These are phyloP conservation scores for Tubosaeta sp. DNA, from an alignment of 768 basidiomycete genomes.

Conservation along the genomic window DNA sequence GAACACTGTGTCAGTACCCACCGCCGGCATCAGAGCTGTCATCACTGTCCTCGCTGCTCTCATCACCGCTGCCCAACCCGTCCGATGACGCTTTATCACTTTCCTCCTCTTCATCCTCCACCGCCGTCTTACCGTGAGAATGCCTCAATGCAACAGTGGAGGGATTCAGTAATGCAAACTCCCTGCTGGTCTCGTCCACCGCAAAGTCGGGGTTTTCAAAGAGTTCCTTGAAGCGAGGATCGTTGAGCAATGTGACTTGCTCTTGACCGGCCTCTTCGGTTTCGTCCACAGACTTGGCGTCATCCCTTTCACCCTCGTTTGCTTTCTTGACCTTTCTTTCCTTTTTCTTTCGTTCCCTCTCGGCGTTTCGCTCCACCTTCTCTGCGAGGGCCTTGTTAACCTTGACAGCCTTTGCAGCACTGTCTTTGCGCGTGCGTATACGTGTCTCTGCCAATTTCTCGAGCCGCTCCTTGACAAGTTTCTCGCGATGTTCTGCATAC, in stretches of 20 bases:
- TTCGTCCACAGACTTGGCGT: constrained; percentile 32
- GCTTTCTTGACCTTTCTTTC: constrained; percentile 40
- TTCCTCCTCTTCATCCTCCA: constrained; percentile 87
- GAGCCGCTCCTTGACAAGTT: constrained; percentile 81
- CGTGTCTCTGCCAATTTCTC: constrained; percentile 91
- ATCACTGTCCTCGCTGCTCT: constrained; percentile 40
- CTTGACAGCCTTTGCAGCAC: constrained; percentile 23
- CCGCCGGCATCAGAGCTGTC: constrained; percentile 60
- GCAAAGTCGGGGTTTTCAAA: constrained; percentile 91
- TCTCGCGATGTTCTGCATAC: constrained; percentile 91
- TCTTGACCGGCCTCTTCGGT: constrained; percentile 18
- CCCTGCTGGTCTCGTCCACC: constrained; percentile 84
- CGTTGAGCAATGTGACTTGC: constrained; percentile 57
- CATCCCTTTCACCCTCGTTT: constrained; percentile 33
- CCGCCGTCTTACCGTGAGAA: constrained; percentile 63
- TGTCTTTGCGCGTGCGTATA: constrained; percentile 76
- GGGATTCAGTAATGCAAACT: constrained; percentile 92
- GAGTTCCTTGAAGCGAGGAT: constrained; percentile 85
- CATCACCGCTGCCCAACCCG: constrained; percentile 43
- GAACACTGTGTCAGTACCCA: constrained; percentile 25
- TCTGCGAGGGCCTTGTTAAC: constrained; percentile 84
- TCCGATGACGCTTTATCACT: constrained; percentile 67
- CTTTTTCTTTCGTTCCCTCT: constrained; percentile 52
- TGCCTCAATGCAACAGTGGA: constrained; percentile 63
- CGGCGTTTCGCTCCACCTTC: constrained; percentile 56